A percentile compares a stretch with the other conserved stretches of the same genome.
Evolutionary conservation across 208 protist species (phyloP).

Genomic region (Zelonia costaricensis): DNA sequence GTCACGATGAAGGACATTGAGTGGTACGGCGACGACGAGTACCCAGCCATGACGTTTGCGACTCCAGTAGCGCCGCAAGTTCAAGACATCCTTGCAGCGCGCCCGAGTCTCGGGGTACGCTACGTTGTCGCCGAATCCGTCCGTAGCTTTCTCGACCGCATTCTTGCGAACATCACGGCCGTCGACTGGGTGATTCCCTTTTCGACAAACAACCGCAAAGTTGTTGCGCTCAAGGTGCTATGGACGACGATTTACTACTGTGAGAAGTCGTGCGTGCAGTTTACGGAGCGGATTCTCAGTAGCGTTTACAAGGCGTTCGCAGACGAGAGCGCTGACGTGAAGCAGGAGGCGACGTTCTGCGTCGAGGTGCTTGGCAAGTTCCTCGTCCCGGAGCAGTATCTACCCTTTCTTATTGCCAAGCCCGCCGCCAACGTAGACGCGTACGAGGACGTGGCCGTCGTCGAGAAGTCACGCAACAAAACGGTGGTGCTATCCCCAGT

Average conservation of each 20-base stretch:
- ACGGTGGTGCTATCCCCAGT: constrained; percentile 63
- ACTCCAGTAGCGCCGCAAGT: not conserved
- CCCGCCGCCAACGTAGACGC: constrained; percentile 7
- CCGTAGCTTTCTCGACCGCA: constrained; percentile 57
- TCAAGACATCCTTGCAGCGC: constrained; percentile 45
- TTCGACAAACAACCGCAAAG: constrained; percentile 82
- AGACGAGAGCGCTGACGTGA: constrained; percentile 76
- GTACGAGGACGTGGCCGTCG: constrained; percentile 35
- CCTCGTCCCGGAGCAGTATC: constrained; percentile 87
- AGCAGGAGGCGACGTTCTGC: constrained; percentile 69
- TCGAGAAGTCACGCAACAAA: constrained; percentile 58
- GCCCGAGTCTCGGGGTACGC: constrained; percentile 74
- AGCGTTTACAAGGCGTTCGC: constrained; percentile 83
- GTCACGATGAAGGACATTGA: constrained; percentile 92
- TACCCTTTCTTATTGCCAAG: constrained; percentile 83
- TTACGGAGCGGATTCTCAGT: constrained; percentile 78
- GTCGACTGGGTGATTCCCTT: constrained; percentile 91
- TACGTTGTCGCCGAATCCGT: constrained; percentile 79
- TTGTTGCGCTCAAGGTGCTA: constrained; percentile 77
- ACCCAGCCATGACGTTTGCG: constrained; percentile 63
- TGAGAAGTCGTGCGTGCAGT: constrained; percentile 85
- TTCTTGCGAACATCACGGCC: constrained; percentile 73
- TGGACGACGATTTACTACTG: constrained; percentile 78
- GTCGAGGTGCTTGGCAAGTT: constrained; percentile 86
- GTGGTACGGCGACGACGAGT: constrained; percentile 92